Evolutionary conservation across 169 alveolate species (phyloP).

Genomic region (Cryptosporidium viatorum): DNA sequence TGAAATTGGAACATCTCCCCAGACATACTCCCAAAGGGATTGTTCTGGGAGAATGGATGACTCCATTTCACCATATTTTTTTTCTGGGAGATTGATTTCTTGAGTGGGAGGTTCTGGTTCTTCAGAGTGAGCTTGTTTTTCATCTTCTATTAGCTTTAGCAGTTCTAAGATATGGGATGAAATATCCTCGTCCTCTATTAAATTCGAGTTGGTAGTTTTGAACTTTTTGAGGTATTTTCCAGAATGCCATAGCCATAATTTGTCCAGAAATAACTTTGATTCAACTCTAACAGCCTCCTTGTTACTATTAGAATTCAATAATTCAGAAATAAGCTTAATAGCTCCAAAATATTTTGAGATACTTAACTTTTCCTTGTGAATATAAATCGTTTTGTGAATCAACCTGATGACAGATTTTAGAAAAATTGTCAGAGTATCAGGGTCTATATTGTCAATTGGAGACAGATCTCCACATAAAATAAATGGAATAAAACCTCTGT

Average conservation of each 20-base stretch:
- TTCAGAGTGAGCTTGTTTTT: neutral
- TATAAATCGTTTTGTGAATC: neutral
- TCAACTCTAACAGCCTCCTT: neutral
- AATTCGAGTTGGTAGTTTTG: neutral
- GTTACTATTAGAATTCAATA: neutral
- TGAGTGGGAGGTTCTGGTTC: neutral
- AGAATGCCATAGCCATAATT: constrained; percentile 34
- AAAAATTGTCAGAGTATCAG: neutral
- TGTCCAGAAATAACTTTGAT: neutral
- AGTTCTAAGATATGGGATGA: neutral
- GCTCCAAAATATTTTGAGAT: constrained; percentile 1
- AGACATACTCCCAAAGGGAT: constrained; percentile 69
- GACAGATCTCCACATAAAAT: constrained; percentile 36
- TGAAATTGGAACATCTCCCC: constrained; percentile 64
- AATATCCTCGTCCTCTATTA: neutral
- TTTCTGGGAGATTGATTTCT: neutral
- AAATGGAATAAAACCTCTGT: constrained; percentile 54
- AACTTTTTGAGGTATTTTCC: constrained; percentile 7
- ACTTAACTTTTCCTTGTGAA: neutral
- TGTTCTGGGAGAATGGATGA: constrained; percentile 64
- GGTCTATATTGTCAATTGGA: constrained; percentile 33
- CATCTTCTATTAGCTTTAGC: neutral
- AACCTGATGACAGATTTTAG: neutral
- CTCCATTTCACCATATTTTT: constrained; percentile 50
- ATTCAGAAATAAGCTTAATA: neutral